Conservation (phyloP, 2,329 filamentous ascomycete genomes). For the Fusarium sacchari region DNA sequence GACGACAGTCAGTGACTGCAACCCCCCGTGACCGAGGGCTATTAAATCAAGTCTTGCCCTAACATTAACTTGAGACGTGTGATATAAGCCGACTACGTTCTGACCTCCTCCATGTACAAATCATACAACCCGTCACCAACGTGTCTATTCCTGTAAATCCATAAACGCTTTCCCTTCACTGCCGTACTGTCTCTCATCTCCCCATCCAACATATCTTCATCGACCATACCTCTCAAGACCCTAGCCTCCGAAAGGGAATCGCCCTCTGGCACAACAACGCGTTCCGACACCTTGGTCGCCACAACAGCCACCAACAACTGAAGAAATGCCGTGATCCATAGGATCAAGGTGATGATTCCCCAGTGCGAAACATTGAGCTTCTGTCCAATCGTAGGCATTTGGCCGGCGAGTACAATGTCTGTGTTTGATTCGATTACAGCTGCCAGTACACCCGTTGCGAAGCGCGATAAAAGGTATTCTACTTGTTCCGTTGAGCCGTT, state of each 20-base stretch:
- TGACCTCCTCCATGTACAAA: not conserved
- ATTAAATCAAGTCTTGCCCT: not conserved
- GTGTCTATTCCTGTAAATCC: not conserved
- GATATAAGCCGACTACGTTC: not conserved
- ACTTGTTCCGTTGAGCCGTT: not conserved
- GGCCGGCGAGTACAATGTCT: not conserved
- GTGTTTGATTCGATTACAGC: not conserved
- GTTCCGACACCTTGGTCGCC: not conserved
- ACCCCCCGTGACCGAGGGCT: too few species aligned
- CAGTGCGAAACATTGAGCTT: not conserved
- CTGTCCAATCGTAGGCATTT: not conserved
- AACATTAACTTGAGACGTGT: fast-evolving
- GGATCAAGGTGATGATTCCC: not conserved
- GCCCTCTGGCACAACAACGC: not conserved
- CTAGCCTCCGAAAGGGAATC: not conserved
- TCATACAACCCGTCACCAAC: not conserved
- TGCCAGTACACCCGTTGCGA: not conserved
- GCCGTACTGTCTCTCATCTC: not conserved
- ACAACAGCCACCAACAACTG: not conserved
- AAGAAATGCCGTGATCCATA: not conserved
- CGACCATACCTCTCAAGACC: not conserved
- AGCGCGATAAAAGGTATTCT: not conserved
- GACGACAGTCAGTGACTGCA: fast-evolving
- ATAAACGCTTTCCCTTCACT: not conserved
- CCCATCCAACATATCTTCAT: not conserved